Evolutionary conservation across 2,329 filamentous ascomycete species (phyloP).

Genomic region (Neopestalotiopsis clavispora): DNA sequence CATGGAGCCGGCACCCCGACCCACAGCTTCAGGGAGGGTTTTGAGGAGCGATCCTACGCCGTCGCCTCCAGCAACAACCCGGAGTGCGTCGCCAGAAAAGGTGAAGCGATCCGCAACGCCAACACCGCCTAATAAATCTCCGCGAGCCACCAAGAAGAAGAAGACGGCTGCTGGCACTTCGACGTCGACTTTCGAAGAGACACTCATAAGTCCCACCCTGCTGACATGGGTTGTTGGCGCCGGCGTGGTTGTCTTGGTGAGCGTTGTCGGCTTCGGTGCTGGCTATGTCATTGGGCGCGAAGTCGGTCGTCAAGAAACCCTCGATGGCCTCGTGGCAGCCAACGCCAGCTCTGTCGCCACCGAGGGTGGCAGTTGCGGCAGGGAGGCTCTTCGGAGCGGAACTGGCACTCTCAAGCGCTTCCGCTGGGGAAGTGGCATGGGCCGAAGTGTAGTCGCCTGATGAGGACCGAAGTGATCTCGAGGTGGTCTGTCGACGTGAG

Average conservation of each 20-base stretch:
- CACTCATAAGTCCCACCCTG: constrained; percentile 62
- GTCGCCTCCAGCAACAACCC: constrained; percentile 21
- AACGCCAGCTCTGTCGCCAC: constrained; percentile 45
- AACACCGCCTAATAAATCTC: constrained; percentile 41
- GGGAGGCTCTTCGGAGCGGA: constrained; percentile 57
- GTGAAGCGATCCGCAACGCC: constrained; percentile 52
- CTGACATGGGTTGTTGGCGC: constrained; percentile 70
- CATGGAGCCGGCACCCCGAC: constrained; percentile 40
- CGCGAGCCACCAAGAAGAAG: constrained; percentile 64
- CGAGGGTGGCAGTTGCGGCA: constrained; percentile 53
- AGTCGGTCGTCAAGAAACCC: constrained; percentile 65
- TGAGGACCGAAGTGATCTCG: neutral
- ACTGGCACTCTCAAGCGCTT: constrained; percentile 57
- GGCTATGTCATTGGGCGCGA: constrained; percentile 72
- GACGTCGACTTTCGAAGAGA: constrained; percentile 40
- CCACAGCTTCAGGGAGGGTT: constrained; percentile 24
- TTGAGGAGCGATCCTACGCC: constrained; percentile 22
- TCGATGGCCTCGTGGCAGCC: constrained; percentile 46
- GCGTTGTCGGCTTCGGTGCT: constrained; percentile 71
- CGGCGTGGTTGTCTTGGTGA: constrained; percentile 70
- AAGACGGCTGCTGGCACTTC: constrained; percentile 42
- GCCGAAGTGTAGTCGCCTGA: constrained; percentile 54
- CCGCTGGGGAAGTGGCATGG: constrained; percentile 56
- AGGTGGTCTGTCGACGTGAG: neutral
- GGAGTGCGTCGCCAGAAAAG: constrained; percentile 44